Evolutionary conservation across 2,329 filamentous ascomycete species (phyloP), one percentile per base, ranked within the genome.

Genomic region (Microsporum canis): DNA sequence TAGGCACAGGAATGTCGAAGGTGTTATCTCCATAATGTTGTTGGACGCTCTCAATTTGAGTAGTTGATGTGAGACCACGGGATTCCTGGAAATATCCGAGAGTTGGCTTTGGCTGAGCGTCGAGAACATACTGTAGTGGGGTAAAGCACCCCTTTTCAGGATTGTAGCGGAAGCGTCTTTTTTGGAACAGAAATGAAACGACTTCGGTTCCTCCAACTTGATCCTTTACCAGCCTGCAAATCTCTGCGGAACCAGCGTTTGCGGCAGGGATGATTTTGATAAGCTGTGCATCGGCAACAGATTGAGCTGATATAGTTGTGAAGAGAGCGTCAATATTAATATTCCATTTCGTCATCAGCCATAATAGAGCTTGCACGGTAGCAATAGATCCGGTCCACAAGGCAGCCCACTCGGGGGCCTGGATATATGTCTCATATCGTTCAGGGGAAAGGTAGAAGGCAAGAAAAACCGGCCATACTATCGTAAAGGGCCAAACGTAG

Each of bases 271-370:
- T 84, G 66, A 99, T 86, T 78, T 96, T 97, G 81, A 99, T 96
- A 68, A 95, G 80, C 69, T 86, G 77, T 14, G 94, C 92, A 68
- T 87, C 84, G 59, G 87, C 79, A 39, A 97, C 79, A 57, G 81
- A 83, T 63, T 80, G 82, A 60, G 87, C 88, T 66, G 81, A 83
- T 60, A 81, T 86, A 1, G 91, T 84, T 10, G 88, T 97, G 75
- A 97, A 96, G 63, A 86, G 76, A 27, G 87, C 88, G 70, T 86
- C 84, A 65, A 97, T 79, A 71, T 91, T 86, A 72, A 99, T 90
- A 71, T 89, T 97, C 94, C 94, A 99, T 78, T 97, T 90, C 55
- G 94, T 99, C 78, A 88, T 92, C 64, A 99, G 82, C 92, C 94
- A 99, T 68, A 91, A 78, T 65, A 99, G 82, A 65, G 89, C 86